Conservation (phyloP, 768 basidiomycete genomes). For the Pleurotus sapidus region DNA sequence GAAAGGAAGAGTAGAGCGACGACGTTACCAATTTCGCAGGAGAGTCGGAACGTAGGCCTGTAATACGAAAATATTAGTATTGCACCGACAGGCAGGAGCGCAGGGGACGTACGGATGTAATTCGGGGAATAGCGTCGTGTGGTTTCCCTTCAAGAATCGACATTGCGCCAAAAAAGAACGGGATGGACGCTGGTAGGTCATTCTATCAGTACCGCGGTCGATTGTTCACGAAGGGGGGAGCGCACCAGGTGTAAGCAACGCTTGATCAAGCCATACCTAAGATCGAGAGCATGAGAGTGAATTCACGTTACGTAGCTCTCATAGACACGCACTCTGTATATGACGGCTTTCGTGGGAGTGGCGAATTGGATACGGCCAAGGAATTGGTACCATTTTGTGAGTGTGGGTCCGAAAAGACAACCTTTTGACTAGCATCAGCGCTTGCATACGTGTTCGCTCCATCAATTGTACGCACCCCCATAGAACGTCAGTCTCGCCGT, state of each 20-base stretch:
- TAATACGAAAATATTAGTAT: neutral
- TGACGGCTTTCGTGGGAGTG: slow-evolving; percentile 51
- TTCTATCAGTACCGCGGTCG: neutral
- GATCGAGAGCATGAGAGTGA: neutral
- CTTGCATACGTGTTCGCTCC: neutral
- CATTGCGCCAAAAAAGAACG: slow-evolving; percentile 69
- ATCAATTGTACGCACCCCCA: slow-evolving; percentile 49
- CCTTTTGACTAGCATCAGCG: slow-evolving; percentile 29
- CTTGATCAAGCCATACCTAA: slow-evolving; percentile 83
- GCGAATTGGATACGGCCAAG: slow-evolving; percentile 71
- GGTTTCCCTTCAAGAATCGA: slow-evolving; percentile 76
- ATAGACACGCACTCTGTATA: slow-evolving; percentile 52
- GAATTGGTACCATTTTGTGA: slow-evolving; percentile 80
- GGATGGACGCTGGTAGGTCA: slow-evolving; percentile 34
- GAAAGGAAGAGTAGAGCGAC: too few species aligned
- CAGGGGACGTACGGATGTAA: slow-evolving; percentile 35
- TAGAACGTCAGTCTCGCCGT: slow-evolving; percentile 69
- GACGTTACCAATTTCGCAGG: slow-evolving; percentile 64
- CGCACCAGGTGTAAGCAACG: slow-evolving; percentile 67
- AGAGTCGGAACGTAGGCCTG: slow-evolving; percentile 74
- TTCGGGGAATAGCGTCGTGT: slow-evolving; percentile 40
- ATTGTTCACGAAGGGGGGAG: neutral
- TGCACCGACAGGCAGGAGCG: neutral
- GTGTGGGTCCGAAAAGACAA: slow-evolving; percentile 72
- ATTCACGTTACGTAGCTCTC: neutral